Evolutionary conservation across 257 asterid species (phyloP).

Genomic region (Petunia axillaris): DNA sequence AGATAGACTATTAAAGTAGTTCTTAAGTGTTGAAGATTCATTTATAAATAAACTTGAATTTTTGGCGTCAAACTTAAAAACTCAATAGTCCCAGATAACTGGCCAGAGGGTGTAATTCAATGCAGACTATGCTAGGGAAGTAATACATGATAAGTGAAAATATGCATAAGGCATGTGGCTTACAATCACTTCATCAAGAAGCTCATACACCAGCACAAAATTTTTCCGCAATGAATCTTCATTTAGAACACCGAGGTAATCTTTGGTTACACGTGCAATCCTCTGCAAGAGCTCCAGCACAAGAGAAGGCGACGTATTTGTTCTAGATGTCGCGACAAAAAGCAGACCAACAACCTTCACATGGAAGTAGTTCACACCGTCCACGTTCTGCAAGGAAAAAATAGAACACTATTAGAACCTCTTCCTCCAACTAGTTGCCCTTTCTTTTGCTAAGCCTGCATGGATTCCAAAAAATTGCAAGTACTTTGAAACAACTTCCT

Average conservation of each 20-base stretch:
- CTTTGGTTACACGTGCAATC: conserved; percentile 96
- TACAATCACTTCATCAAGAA: conserved; percentile 97
- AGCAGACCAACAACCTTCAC: conserved; percentile 96
- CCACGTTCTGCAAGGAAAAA: conserved; percentile 69
- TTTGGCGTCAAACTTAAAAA: neutral
- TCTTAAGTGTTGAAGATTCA: conserved; percentile 4
- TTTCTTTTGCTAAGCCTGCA: neutral
- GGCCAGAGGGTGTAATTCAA: conserved; percentile 1
- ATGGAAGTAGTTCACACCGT: conserved; percentile 96
- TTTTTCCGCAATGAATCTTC: conserved; percentile 95
- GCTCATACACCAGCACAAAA: conserved; percentile 96
- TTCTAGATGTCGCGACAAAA: conserved; percentile 91
- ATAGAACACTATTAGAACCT: conserved; percentile 35
- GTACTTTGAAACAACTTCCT: too few relatives aligned
- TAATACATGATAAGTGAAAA: neutral
- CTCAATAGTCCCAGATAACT: neutral
- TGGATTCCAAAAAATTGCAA: too few relatives aligned
- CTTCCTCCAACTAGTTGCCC: neutral
- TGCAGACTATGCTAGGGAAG: conserved; percentile 7
- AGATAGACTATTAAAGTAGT: conserved; percentile 14
- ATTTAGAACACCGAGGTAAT: conserved; percentile 92
- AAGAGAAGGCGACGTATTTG: conserved; percentile 86
- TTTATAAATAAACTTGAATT: neutral
- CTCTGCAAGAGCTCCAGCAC: conserved; percentile 97
- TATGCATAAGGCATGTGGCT: conserved; percentile 37